Percentiles rank a stretch among this genome's conserved stretches.
Evolutionary conservation across 2,329 filamentous ascomycete genomes (phyloP).

Genomic region (Beauveria scarabaeidicola): DNA sequence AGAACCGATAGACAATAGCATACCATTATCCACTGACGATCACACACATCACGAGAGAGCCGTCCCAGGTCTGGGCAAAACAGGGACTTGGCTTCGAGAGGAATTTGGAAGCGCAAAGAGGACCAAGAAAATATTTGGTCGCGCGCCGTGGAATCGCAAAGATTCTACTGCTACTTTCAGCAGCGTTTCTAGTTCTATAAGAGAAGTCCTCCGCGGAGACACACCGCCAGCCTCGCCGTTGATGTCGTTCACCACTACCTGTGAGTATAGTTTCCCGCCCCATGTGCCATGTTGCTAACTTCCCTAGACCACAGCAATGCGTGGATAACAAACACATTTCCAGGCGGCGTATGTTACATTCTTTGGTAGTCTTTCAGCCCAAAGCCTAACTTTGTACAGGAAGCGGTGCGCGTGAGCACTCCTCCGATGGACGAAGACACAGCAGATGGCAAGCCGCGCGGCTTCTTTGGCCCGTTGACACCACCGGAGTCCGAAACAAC

Average conservation of each 20-base stretch:
- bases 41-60: background rate
- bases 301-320: constrained; percentile 11
- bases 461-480: constrained; percentile 35
- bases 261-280: background rate
- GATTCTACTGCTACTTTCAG: constrained; percentile 28
- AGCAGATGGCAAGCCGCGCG: constrained; percentile 28
- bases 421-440: constrained; percentile 35
- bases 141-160: constrained; percentile 32
- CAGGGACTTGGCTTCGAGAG: constrained; percentile 24
- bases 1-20: background rate
- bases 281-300: constrained; percentile 4
- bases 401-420: constrained; percentile 40
- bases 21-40: background rate
- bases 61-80: constrained; percentile 8
- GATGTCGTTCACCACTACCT: constrained; percentile 12
- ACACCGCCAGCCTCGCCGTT: constrained; percentile 25
- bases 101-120: constrained; percentile 21
- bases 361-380: too few species aligned
- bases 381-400: constrained; percentile 25
- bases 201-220: constrained; percentile 29
- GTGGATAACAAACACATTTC: constrained; percentile 16
- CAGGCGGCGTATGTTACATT: constrained; percentile 26
- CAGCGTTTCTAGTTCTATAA: constrained; percentile 34
- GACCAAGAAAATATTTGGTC: constrained; percentile 32
- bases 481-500: constrained; percentile 17